Conservation (phyloP, 257 asterid species). For the Salvia miltiorrhiza region DNA sequence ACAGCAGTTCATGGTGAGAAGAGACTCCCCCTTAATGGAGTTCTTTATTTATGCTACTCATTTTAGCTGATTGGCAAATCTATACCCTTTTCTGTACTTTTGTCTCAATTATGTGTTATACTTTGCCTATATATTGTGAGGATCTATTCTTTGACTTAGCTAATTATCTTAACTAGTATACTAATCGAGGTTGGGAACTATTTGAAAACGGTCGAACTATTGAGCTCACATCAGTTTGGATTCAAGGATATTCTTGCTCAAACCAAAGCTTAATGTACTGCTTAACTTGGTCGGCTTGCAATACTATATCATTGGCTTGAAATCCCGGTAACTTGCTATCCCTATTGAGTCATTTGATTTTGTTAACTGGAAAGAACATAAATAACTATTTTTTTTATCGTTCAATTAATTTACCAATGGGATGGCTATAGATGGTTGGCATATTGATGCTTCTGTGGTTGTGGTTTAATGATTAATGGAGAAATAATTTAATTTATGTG, state of each 20-base stretch:
- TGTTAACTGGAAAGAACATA: background rate
- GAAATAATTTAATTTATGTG: too few species aligned
- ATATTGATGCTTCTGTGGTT: background rate
- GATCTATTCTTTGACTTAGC: too few species aligned
- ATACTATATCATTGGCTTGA: constrained; percentile 63
- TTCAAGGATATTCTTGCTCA: constrained; percentile 70
- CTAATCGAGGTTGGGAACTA: constrained; percentile 73
- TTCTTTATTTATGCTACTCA: too few species aligned
- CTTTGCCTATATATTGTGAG: too few species aligned
- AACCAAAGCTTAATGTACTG: constrained; percentile 55
- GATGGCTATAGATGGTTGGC: too few species aligned
- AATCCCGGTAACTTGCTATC: constrained; percentile 45
- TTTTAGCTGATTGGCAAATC: too few species aligned
- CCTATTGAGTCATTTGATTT: background rate
- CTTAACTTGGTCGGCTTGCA: constrained; percentile 80
- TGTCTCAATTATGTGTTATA: too few species aligned
- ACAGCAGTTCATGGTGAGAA: too few species aligned
- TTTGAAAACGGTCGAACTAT: constrained; percentile 52
- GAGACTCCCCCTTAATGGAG: too few species aligned
- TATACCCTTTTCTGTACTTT: too few species aligned
- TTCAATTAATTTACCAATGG: background rate
- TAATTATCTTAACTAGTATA: too few species aligned
- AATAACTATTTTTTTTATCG: background rate
- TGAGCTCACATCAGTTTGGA: constrained; percentile 51
- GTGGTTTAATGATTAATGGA: background rate